Evolutionary conservation across 768 basidiomycete genomes (phyloP).

Genomic region (Tulasnella sp.): DNA sequence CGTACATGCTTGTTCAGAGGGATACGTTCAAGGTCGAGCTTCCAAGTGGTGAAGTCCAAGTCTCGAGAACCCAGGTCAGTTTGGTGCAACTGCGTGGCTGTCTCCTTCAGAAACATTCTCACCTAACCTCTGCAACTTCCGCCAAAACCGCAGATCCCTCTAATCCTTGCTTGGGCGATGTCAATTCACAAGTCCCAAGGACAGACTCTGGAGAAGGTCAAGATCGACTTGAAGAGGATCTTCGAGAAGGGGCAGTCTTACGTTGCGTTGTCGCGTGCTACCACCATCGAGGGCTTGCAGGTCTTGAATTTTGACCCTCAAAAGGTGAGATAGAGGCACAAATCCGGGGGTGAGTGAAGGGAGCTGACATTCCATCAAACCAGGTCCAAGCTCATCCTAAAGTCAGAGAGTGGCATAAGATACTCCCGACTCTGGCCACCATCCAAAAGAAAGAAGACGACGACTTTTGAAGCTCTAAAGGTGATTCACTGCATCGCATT

Average conservation of each 20-base stretch:
- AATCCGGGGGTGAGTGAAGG: not conserved
- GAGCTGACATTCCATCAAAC: not conserved
- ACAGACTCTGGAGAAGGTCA: constrained; percentile 92
- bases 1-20: constrained; percentile 59
- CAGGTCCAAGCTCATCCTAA: constrained; percentile 75
- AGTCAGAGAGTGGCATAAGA: constrained; percentile 72
- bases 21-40: constrained; percentile 87
- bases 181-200: constrained; percentile 98
- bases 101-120: too few relatives aligned
- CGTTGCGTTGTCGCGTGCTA: constrained; percentile 87
- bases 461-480: not conserved
- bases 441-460: not conserved
- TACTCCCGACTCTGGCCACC: constrained; percentile 45
- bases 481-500: not conserved
- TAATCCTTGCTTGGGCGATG: constrained; percentile 97
- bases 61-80: constrained; percentile 78
- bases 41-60: constrained; percentile 84
- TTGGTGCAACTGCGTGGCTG: too few relatives aligned
- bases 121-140: not conserved
- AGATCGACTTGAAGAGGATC: constrained; percentile 88
- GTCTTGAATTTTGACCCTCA: constrained; percentile 74
- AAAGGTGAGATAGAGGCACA: constrained; percentile 56
- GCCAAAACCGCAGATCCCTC: constrained; percentile 74
- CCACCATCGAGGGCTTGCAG: constrained; percentile 80
- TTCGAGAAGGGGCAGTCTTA: constrained; percentile 98